These are phyloP conservation scores for Oryza glaberrima DNA, from an alignment of 176 grass and related monocot genomes.

Conservation along the genomic window DNA sequence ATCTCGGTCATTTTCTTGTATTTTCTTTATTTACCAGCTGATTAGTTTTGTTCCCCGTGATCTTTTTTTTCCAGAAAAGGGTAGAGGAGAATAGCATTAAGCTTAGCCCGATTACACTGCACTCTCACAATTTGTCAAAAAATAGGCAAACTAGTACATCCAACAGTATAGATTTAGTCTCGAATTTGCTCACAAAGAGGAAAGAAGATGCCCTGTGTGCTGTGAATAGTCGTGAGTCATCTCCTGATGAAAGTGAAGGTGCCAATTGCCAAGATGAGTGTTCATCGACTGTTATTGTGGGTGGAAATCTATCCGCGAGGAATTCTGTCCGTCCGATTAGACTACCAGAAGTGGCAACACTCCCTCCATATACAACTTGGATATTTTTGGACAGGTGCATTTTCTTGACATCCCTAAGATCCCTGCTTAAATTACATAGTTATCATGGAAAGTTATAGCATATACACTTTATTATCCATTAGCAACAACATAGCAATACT, in stretches of 20 bases:
- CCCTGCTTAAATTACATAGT: neutral
- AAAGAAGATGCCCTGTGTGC: slow-evolving; percentile 66
- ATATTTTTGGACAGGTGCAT: slow-evolving; percentile 85
- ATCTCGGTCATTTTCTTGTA: neutral
- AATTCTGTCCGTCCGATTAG: slow-evolving; percentile 66
- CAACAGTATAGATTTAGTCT: slow-evolving; percentile 54
- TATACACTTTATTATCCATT: neutral
- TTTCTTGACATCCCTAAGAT: slow-evolving; percentile 23
- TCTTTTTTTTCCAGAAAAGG: slow-evolving; percentile 66
- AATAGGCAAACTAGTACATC: slow-evolving; percentile 58
- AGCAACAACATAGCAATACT: neutral
- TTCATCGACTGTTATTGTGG: slow-evolving; percentile 59
- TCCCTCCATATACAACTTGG: slow-evolving; percentile 92
- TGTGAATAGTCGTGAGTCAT: slow-evolving; percentile 62
- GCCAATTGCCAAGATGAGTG: slow-evolving; percentile 68
- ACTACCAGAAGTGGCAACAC: slow-evolving; percentile 59
- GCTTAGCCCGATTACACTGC: slow-evolving; percentile 66
- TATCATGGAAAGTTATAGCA: neutral
- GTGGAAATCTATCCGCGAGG: slow-evolving; percentile 61
- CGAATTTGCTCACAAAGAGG: slow-evolving; percentile 78
- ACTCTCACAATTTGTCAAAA: slow-evolving; percentile 60
- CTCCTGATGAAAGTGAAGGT: slow-evolving; percentile 58
- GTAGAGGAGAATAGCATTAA: slow-evolving; percentile 76
- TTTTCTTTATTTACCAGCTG: neutral
- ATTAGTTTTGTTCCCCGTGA: neutral